phyloP scores from a whole-genome alignment of 2,329 filamentous ascomycete species.

The Pseudovirgaria hyperparasitica region DNA sequence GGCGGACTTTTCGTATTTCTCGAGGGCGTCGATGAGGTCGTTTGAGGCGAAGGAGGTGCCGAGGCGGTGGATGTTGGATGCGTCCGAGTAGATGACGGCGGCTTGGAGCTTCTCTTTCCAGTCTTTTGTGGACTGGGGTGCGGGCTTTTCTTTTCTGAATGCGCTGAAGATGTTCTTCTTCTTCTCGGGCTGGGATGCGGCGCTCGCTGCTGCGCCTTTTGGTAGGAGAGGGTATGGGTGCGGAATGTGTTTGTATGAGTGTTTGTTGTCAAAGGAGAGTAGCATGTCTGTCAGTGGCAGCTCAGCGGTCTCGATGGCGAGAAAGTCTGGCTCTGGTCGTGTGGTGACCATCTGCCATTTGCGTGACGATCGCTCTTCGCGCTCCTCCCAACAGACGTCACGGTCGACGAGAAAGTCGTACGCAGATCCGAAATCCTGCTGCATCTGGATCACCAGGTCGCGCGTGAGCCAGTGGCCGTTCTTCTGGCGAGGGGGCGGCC shows the following conservation, averaged over 20 bases:
- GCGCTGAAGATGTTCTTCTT: constrained; percentile 23
- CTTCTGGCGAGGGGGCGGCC: constrained; percentile 40
- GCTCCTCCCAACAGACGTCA: constrained; percentile 52
- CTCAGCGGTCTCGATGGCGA: constrained; percentile 33
- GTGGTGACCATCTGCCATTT: constrained; percentile 49
- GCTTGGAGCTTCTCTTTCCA: constrained; percentile 27
- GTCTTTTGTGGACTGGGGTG: constrained; percentile 19
- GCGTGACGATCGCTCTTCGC: constrained; percentile 46
- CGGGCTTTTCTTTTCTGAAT: constrained; percentile 22
- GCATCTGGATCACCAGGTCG: constrained; percentile 42
- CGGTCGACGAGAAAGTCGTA: constrained; percentile 61
- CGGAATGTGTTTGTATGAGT: constrained; percentile 38
- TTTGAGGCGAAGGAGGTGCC: constrained; percentile 24
- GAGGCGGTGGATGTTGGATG: constrained; percentile 27
- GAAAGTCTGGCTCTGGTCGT: constrained; percentile 15
- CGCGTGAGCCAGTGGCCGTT: constrained; percentile 44
- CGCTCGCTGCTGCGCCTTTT: constrained; percentile 12
- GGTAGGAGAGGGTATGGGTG: constrained; percentile 56
- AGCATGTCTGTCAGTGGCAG: constrained; percentile 56
- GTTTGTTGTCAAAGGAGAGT: constrained; percentile 49
- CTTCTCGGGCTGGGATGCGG: constrained; percentile 11
- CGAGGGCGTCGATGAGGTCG: constrained; percentile 26
- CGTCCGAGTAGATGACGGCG: constrained; percentile 25
- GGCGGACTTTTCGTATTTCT: constrained; percentile 26
- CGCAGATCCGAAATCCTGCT: constrained; percentile 53